phyloP scores from a whole-genome alignment of 2,329 filamentous ascomycete species.

The Magnaporthiopsis poae region DNA sequence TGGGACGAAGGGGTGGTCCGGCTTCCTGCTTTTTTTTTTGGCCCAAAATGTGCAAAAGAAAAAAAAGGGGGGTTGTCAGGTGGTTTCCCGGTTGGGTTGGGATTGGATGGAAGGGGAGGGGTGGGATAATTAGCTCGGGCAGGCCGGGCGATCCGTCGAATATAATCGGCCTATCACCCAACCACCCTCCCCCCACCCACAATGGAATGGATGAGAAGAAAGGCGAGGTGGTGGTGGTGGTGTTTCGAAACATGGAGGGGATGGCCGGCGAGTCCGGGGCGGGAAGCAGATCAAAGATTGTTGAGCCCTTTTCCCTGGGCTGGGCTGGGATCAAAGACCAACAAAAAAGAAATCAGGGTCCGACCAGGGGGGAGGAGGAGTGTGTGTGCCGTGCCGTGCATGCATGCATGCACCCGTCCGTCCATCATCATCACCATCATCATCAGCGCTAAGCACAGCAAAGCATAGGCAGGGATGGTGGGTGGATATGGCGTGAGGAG shows the following conservation, averaged over 20 bases:
- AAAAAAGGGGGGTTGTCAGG: too few species aligned
- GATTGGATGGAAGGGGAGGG: too few species aligned
- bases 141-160: too few species aligned
- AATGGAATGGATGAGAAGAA: not conserved
- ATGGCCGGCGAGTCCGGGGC: not conserved
- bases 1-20: too few species aligned
- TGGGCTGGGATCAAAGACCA: not conserved
- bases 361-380: not conserved
- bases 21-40: too few species aligned
- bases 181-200: too few species aligned
- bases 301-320: not conserved
- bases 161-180: too few species aligned
- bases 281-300: not conserved
- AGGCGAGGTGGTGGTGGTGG: too few species aligned
- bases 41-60: too few species aligned
- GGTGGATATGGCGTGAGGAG: not conserved
- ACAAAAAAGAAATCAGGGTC: not conserved
- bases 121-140: not conserved
- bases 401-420: not conserved
- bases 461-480: not conserved
- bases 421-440: not conserved
- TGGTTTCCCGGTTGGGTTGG: too few species aligned
- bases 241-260: not conserved
- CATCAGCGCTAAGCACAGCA: not conserved
- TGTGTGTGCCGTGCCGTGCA: not conserved